phyloP scores from a whole-genome alignment of 257 asterid species.

The Gentiana straminea region DNA sequence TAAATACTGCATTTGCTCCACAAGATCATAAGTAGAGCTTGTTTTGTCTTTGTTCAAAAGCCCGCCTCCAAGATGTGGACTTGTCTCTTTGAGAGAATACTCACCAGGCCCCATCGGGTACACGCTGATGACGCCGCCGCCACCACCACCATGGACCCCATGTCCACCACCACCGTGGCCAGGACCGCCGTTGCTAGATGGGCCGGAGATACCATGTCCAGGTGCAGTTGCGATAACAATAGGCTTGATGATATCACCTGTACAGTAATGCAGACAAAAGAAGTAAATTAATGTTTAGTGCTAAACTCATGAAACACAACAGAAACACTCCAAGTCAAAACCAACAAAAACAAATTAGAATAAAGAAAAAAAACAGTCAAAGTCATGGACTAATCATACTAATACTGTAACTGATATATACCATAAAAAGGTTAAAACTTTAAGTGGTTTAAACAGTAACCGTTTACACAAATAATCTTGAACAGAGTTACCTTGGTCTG shows the following conservation, averaged over 20 bases:
- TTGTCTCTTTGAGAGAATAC: slow-evolving; percentile 59
- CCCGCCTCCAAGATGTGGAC: slow-evolving; percentile 70
- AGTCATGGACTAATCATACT: too few species aligned
- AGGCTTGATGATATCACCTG: slow-evolving; percentile 55
- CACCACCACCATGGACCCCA: slow-evolving; percentile 6
- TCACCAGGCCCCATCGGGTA: slow-evolving; percentile 25
- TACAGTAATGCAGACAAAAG: too few species aligned
- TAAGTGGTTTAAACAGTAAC: too few species aligned
- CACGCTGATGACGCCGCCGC: slow-evolving; percentile 17
- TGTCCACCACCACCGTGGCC: slow-evolving; percentile 12
- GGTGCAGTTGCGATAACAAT: slow-evolving; percentile 49
- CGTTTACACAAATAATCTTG: too few species aligned
- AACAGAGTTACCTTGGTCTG: slow-evolving; percentile 11
- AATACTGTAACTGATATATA: too few species aligned
- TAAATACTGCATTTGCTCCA: slow-evolving; percentile 83
- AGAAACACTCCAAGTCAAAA: too few species aligned
- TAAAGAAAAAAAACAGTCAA: too few species aligned
- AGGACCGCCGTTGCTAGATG: slow-evolving; percentile 13
- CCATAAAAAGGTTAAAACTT: too few species aligned
- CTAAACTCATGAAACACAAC: too few species aligned
- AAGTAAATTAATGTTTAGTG: too few species aligned
- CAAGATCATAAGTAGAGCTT: slow-evolving; percentile 71
- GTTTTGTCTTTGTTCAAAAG: slow-evolving; percentile 39
- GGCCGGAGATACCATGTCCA: slow-evolving; percentile 31
- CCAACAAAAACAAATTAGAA: too few species aligned